Evolutionary conservation across 305 asterid genomes (phyloP).

Genomic region (Plantago rigida): DNA sequence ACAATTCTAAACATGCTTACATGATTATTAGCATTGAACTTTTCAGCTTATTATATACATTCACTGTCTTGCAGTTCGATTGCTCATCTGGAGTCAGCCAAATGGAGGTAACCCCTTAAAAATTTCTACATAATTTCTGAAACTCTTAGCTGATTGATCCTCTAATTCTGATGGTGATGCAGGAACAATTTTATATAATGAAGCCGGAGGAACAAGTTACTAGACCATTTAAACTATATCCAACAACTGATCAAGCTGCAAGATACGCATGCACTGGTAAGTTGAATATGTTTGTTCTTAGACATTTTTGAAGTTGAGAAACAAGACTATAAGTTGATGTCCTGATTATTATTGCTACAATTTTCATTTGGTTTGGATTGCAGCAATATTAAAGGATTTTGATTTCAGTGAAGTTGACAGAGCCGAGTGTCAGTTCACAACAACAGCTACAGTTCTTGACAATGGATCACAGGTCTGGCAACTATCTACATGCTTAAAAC

Average conservation of each 20-base stretch:
- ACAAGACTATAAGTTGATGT: conserved; percentile 1
- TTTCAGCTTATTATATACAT: neutral
- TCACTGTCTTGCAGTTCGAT: conserved; percentile 62
- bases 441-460: conserved; percentile 77
- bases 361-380: conserved; percentile 26
- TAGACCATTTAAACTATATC: conserved; percentile 78
- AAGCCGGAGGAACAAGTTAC: conserved; percentile 62
- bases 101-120: conserved; percentile 61
- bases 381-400: conserved; percentile 90
- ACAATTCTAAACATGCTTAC: neutral
- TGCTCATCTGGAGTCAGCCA: conserved; percentile 84
- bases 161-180: conserved; percentile 23
- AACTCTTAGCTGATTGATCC: conserved; percentile 4
- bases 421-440: conserved; percentile 90
- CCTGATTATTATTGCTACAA: neutral
- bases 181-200: conserved; percentile 95
- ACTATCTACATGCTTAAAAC: neutral
- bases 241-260: conserved; percentile 88
- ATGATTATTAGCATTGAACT: neutral
- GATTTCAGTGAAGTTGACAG: conserved; percentile 81
- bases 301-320: neutral
- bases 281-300: conserved; percentile 4
- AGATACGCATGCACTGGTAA: conserved; percentile 76
- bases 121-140: neutral
- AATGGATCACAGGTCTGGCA: conserved; percentile 85